Evolutionary conservation across 2,329 filamentous ascomycete species (phyloP), one percentile per base, ranked within the genome.

Genomic region (Colletotrichum eleusines): DNA sequence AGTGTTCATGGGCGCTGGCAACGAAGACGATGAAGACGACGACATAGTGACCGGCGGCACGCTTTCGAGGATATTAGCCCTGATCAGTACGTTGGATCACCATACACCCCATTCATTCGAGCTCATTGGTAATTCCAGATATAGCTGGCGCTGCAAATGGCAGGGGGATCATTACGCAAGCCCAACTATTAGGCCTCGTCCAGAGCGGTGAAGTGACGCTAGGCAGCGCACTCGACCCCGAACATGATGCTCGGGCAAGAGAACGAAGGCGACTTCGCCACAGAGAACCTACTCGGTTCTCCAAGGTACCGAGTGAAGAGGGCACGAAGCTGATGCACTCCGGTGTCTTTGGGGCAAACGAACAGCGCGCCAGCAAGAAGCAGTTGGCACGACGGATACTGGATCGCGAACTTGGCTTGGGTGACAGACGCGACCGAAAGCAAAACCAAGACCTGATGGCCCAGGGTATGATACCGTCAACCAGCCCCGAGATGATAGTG

Each of bases 401-500:
- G 74, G 92, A 93, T 78, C 89, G 95, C 54, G 94, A 98, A 79
- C 81, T 98, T 42, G 95, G 93, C 0, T 78, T 92, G n/a, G 90
- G 90, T 20, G 84, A 86, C 60, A 86, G 87, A 8, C 84, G 87
- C 3, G 87, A 88, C 63, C 88, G 87, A 66, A 87, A 85, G 70
- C 83, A 89, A n/a, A 91, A 90, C 71, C 86, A 88, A 60, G 83
- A 82, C 60, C 82, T 95, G 28, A 53, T 51, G 42, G 50, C 63
- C 5, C 77, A 96, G 88, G 87, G 87, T 38, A 87, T 97, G 83
- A 90, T 98, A 69, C 95, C 96, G 0, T 87, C 88, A 3, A 92
- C 90, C 0, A 88, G 88, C 31, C 91, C 94, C 0, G 95, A 98
- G 77, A 92, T 93, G 76, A 93, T 97, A 72, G 91, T 98, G 72